These are phyloP conservation scores for Grigorovia yakushimaensis DNA, from an alignment of 805 yeast species.

Conservation along the genomic window DNA sequence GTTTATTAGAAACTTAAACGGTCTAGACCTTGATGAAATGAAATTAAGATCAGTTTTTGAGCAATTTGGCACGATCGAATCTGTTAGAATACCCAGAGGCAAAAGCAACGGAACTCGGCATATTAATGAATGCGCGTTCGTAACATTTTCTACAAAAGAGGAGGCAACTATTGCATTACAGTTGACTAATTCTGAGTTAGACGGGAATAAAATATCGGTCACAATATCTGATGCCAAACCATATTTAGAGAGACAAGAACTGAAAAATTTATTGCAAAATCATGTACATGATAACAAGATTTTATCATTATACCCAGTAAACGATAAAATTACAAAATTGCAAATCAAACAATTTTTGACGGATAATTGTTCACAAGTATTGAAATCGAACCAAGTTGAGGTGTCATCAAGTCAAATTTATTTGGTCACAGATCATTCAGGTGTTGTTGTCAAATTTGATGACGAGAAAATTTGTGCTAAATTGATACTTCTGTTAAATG, in stretches of 20 bases:
- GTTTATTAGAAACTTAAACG: conserved; percentile 44
- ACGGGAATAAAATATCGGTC: conserved; percentile 41
- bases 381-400: conserved; percentile 22
- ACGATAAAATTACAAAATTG: conserved; percentile 19
- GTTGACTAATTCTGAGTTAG: conserved; percentile 33
- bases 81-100: conserved; percentile 27
- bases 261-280: conserved; percentile 21
- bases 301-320: conserved; percentile 22
- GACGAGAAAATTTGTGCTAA: conserved; percentile 40
- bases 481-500: conserved; percentile 37
- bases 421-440: conserved; percentile 36
- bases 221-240: conserved; percentile 37
- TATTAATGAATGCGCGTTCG: conserved; percentile 60
- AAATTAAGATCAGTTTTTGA: conserved; percentile 35
- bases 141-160: conserved; percentile 36
- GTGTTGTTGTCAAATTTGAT: conserved; percentile 43
- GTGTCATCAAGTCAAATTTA: conserved; percentile 24
- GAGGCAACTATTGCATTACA: conserved; percentile 41
- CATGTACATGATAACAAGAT: conserved; percentile 8
- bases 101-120: conserved; percentile 5
- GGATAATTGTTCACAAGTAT: conserved; percentile 5
- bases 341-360: conserved; percentile 13
- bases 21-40: conserved; percentile 32
- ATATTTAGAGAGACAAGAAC: conserved; percentile 26
- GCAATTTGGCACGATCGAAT: conserved; percentile 44